Base-by-base conservation (phyloP, 164 flowering plant species). In the Stephania cephalantha region DNA sequence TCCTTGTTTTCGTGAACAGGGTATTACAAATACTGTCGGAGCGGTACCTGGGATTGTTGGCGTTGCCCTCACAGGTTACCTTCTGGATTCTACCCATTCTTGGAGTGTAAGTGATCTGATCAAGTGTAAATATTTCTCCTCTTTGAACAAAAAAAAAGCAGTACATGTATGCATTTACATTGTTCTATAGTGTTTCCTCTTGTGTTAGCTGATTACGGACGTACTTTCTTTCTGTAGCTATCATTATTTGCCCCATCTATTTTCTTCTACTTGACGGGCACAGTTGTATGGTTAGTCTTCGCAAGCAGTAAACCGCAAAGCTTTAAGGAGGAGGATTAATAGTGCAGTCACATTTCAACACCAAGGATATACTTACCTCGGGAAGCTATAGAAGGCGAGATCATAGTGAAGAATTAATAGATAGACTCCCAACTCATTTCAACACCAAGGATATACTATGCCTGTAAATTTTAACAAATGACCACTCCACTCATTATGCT, bases 31-130 rank as follows among this genome's bases (percentile, higher is more conserved):
- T 83, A 95, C 99, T 0, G 93, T 90, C n/a, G 99, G 99, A 52
- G 97, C 99, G 30, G 85, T 93, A 25, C 98, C 98, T 74, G 98
- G 97, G 78, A 93, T 95, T 67, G 88, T 95, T 25, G 97, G 98
- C 70, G 98, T 95, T 79, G 92, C 94, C 58, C 93, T 95, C 73
- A 93, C 99, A 9, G 97, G 99, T 25, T 90, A 81, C 79, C 94
- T 93, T 84, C 90, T 95, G 70, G 99, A 95, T 85, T 81, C 92
- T 73, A 95, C 97, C 67, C 97, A 95, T 82, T 95, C 99, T 72
- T 95, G 99, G 99, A 86, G 96, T 85, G 99, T 95, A 90, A 90
- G 95, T 82, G 75, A 1, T 69, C 45, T 61, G 17, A 30, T 4
- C 68, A 46, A 29, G 44, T 9, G 61, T 46, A 53, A 12, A 13